A percentile compares a stretch with the other conserved stretches of the same genome.
These are phyloP conservation scores for Claviceps arundinis DNA, from an alignment of 2,329 filamentous ascomycete species.

Conservation along the genomic window DNA sequence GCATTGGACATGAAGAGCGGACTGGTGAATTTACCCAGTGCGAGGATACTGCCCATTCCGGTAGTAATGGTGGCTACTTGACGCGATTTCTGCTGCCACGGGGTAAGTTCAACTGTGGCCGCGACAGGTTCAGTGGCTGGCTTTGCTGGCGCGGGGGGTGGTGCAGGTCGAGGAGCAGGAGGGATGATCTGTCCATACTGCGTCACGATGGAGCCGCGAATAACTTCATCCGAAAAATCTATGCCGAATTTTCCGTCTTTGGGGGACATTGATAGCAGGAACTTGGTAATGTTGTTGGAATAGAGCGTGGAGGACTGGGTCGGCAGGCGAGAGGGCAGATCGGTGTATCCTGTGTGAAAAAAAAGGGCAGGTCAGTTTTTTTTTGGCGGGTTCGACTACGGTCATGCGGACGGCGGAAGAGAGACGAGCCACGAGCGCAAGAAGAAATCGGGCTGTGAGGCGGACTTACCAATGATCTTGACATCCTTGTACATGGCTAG, in stretches of 20 bases:
- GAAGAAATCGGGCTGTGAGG: neutral
- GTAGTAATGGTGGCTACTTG: slow-evolving; percentile 64
- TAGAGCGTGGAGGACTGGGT: slow-evolving; percentile 85
- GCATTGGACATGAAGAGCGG: slow-evolving; percentile 80
- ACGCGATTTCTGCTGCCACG: slow-evolving; percentile 67
- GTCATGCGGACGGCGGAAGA: neutral
- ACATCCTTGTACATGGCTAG: slow-evolving; percentile 61
- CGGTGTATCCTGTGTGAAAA: slow-evolving; percentile 52
- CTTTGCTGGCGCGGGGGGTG: slow-evolving; percentile 37
- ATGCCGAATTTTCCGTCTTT: slow-evolving; percentile 68
- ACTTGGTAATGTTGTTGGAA: slow-evolving; percentile 88
- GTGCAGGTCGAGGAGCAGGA: slow-evolving; percentile 54
- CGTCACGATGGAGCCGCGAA: slow-evolving; percentile 73
- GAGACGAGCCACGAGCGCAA: neutral
- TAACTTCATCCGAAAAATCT: slow-evolving; percentile 72
- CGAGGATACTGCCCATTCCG: slow-evolving; percentile 63
- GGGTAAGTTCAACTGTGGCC: slow-evolving; percentile 55
- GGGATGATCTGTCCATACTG: slow-evolving; percentile 65
- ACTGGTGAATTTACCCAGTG: slow-evolving; percentile 66
- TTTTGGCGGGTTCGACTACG: neutral
- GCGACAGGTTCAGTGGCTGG: slow-evolving; percentile 31
- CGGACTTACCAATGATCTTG: slow-evolving; percentile 59
- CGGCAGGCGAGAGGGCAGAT: slow-evolving; percentile 72
- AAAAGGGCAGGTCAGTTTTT: neutral
- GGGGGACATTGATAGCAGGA: slow-evolving; percentile 68